phyloP scores from a whole-genome alignment of 805 yeast genomes.

The Kluyveromyces aestuarii region DNA sequence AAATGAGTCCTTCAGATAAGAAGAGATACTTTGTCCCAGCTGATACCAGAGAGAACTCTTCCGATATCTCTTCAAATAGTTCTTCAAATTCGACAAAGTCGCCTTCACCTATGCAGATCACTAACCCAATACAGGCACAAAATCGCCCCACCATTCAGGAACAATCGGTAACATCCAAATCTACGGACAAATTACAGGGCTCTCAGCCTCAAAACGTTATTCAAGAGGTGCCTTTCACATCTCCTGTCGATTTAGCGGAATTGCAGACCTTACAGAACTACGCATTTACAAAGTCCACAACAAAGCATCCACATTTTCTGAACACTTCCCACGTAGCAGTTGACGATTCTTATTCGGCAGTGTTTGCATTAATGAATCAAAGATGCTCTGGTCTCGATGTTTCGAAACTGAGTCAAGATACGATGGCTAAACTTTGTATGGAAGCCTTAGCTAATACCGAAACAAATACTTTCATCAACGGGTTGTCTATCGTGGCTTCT shows the following conservation, averaged over 20 bases:
- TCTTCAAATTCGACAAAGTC: slow-evolving; percentile 3
- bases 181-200: not conserved
- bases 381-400: slow-evolving; percentile 64
- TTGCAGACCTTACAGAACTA: slow-evolving; percentile 20
- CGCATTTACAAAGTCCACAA: slow-evolving; percentile 17
- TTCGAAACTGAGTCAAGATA: slow-evolving; percentile 52
- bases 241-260: slow-evolving; percentile 9
- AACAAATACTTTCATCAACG: slow-evolving; percentile 46
- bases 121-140: slow-evolving; percentile 3
- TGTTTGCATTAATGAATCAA: slow-evolving; percentile 59
- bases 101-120: slow-evolving; percentile 3
- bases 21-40: slow-evolving; percentile 11
- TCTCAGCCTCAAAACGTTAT: not conserved
- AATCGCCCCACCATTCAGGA: slow-evolving; percentile 1
- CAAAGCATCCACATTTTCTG: slow-evolving; percentile 18
- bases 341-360: slow-evolving; percentile 44
- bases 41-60: not conserved
- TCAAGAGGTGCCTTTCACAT: not conserved
- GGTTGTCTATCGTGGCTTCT: slow-evolving; percentile 57
- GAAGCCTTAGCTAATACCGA: slow-evolving; percentile 54
- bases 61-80: not conserved
- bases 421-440: slow-evolving; percentile 55
- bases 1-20: slow-evolving; percentile 17
- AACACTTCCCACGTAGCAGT: slow-evolving; percentile 31
- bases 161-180: not conserved